Percentiles rank a stretch among this genome's conserved stretches.
phyloP scores from a whole-genome alignment of 495 filamentous ascomycete species.

The Tuber magnatum region DNA sequence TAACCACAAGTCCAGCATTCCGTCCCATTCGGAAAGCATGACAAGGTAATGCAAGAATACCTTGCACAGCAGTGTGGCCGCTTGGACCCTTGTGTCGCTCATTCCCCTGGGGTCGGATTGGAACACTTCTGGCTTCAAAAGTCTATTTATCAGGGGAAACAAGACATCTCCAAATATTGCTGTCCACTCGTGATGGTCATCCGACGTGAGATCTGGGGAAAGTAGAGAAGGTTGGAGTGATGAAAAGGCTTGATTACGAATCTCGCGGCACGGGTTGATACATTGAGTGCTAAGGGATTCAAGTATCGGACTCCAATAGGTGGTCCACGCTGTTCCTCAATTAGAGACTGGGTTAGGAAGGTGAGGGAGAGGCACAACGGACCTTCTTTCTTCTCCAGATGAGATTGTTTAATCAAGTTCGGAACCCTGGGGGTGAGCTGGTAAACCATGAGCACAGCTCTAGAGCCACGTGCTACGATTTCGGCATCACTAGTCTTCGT shows the following conservation, averaged over 20 bases:
- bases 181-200: conserved; percentile 81
- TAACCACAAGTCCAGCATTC: conserved; percentile 90
- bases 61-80: conserved; percentile 83
- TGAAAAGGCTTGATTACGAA: conserved; percentile 80
- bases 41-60: conserved; percentile 93
- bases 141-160: conserved; percentile 81
- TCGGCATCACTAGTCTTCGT: conserved; percentile 53
- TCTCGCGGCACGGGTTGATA: conserved; percentile 89
- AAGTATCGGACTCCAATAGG: conserved; percentile 97
- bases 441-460: conserved; percentile 71
- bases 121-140: conserved; percentile 93
- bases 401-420: conserved; percentile 79
- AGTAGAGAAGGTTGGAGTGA: conserved; percentile 79
- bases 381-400: conserved; percentile 83
- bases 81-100: conserved; percentile 89
- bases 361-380: conserved; percentile 23
- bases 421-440: conserved; percentile 74
- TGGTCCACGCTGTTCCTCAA: conserved; percentile 67
- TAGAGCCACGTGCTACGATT: conserved; percentile 66
- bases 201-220: conserved; percentile 67
- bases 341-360: conserved; percentile 19
- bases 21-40: conserved; percentile 71
- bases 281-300: conserved; percentile 79
- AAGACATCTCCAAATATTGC: conserved; percentile 91
- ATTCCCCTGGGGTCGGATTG: conserved; percentile 87